Evolutionary conservation across 192 early-diverging fungal genomes (phyloP).

Genomic region (Mortierella antarctica): DNA sequence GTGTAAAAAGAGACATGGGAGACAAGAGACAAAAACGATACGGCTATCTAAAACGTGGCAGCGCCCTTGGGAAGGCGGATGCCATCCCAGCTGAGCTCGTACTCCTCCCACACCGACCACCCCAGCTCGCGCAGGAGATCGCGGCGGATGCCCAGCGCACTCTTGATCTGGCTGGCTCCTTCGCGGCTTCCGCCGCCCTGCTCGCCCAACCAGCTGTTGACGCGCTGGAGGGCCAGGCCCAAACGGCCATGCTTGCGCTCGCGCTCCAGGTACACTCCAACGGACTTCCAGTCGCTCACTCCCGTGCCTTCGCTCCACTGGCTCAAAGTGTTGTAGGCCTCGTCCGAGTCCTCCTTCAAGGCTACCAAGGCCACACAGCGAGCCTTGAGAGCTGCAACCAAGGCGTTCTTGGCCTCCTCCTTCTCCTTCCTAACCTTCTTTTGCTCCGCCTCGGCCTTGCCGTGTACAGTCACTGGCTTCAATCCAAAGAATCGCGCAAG

Average conservation of each 20-base stretch:
- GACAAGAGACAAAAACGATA: conserved; percentile 2
- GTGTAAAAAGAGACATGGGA: not conserved
- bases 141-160: conserved; percentile 60
- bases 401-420: conserved; percentile 75
- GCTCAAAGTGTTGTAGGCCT: conserved; percentile 63
- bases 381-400: conserved; percentile 74
- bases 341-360: conserved; percentile 59
- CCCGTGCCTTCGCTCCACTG: conserved; percentile 72
- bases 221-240: conserved; percentile 78
- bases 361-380: conserved; percentile 64
- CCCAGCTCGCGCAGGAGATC: conserved; percentile 70
- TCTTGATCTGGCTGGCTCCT: conserved; percentile 66
- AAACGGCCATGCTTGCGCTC: conserved; percentile 64
- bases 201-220: conserved; percentile 78
- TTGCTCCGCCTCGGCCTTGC: conserved; percentile 61
- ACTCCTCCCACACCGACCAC: conserved; percentile 78
- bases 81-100: conserved; percentile 68
- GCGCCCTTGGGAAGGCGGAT: conserved; percentile 57
- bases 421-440: conserved; percentile 75
- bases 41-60: conserved; percentile 25
- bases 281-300: conserved; percentile 64
- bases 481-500: conserved; percentile 77
- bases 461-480: conserved; percentile 54
- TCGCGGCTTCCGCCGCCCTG: conserved; percentile 58
- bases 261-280: conserved; percentile 67